Conservation (phyloP, 2,329 filamentous ascomycete genomes). For the Fusarium coicis region DNA sequence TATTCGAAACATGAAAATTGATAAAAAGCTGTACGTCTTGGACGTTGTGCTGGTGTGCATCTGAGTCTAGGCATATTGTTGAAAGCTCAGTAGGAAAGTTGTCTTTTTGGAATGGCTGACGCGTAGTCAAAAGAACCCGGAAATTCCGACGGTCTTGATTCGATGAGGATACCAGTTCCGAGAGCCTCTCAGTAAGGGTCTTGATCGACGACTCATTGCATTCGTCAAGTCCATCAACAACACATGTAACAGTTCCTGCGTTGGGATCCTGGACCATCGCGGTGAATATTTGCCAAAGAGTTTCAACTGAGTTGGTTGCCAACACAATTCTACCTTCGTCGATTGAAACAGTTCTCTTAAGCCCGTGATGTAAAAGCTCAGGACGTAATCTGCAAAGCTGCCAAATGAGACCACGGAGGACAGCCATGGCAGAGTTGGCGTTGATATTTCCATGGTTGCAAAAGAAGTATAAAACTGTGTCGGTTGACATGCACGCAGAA, state of each 20-base stretch:
- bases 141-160: not conserved
- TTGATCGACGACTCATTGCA: not conserved
- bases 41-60: not conserved
- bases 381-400: slow-evolving; percentile 12
- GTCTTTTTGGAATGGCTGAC: not conserved
- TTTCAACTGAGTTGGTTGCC: not conserved
- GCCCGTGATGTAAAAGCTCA: not conserved
- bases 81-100: not conserved
- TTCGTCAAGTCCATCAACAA: slow-evolving; percentile 20
- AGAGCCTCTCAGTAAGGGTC: not conserved
- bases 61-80: not conserved
- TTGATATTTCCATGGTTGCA: slow-evolving; percentile 9
- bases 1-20: not conserved
- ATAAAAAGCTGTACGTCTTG: not conserved
- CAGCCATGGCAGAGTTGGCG: not conserved
- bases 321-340: not conserved
- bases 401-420: slow-evolving; percentile 16
- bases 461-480: slow-evolving; percentile 20
- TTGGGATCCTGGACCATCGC: not conserved
- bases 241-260: not conserved
- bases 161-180: not conserved
- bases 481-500: not conserved
- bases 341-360: not conserved
- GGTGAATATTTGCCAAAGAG: slow-evolving; percentile 14
- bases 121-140: not conserved